Conservation (phyloP, 352 stramenopile genomes). For the Globisporangium paddicum region DNA sequence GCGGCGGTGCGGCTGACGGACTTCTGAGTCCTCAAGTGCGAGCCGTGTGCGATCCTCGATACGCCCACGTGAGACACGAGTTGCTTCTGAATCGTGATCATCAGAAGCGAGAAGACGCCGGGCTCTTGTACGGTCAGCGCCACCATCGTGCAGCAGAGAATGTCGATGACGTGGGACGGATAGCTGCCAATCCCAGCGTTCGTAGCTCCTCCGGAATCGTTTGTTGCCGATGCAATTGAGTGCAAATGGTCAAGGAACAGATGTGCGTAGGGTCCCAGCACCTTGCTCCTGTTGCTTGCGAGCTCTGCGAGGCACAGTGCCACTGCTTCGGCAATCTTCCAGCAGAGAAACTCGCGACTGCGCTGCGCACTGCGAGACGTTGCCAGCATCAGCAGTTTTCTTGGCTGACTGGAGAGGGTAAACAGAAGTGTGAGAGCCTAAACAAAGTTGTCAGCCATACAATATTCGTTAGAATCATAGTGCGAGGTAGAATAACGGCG, state of each 20-base stretch:
- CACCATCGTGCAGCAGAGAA: slow-evolving; percentile 69
- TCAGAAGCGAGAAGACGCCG: slow-evolving; percentile 65
- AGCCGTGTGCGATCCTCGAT: slow-evolving; percentile 7
- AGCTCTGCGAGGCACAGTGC: slow-evolving; percentile 41
- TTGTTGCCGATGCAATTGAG: slow-evolving; percentile 42
- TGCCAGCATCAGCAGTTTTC: slow-evolving; percentile 47
- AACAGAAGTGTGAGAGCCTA: slow-evolving; percentile 67
- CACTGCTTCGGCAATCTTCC: slow-evolving; percentile 60
- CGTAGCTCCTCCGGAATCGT: slow-evolving; percentile 11
- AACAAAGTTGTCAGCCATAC: background rate
- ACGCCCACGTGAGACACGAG: slow-evolving; percentile 38
- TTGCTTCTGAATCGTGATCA: slow-evolving; percentile 87
- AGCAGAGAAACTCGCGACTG: slow-evolving; percentile 38
- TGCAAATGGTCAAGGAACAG: slow-evolving; percentile 79
- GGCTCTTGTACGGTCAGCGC: slow-evolving; percentile 56
- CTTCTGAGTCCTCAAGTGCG: slow-evolving; percentile 18
- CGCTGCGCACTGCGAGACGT: slow-evolving; percentile 26
- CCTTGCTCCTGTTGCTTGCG: slow-evolving; percentile 25
- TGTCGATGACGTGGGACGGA: slow-evolving; percentile 52
- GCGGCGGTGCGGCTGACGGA: slow-evolving; percentile 14
- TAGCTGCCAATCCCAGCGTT: slow-evolving; percentile 27
- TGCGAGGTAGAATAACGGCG: no score
- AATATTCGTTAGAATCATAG: no score
- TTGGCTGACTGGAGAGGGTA: slow-evolving; percentile 62
- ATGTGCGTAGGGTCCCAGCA: slow-evolving; percentile 56